A percentile compares a stretch with the other conserved stretches of the same genome.
These are phyloP conservation scores for Ustilago bromivora DNA, from an alignment of 1,284 basidiomycete species.

Conservation along the genomic window DNA sequence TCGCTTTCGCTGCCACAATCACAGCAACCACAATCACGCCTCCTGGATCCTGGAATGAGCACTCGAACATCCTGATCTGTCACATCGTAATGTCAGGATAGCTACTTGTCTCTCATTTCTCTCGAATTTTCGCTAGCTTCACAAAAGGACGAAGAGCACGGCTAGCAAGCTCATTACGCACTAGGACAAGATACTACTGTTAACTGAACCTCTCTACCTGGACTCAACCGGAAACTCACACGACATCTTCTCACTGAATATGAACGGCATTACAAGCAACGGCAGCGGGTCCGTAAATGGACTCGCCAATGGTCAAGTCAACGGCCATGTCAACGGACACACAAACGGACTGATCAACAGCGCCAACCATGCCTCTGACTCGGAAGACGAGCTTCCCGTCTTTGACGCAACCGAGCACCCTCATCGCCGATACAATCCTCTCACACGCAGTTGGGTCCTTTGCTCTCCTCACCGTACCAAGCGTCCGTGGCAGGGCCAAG, in stretches of 20 bases:
- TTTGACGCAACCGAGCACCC: constrained; percentile 66
- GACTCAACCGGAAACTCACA: neutral
- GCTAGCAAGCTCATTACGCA: too few species aligned
- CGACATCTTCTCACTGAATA: constrained; percentile 11
- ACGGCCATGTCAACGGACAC: constrained; percentile 16
- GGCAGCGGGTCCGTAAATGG: constrained; percentile 5
- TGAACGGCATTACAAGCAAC: constrained; percentile 19
- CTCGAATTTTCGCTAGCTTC: too few species aligned
- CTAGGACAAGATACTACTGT: too few species aligned
- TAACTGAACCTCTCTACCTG: neutral
- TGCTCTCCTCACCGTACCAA: constrained; percentile 68
- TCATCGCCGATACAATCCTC: constrained; percentile 66
- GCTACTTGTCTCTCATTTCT: too few species aligned
- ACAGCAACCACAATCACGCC: neutral
- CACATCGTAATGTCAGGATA: neutral
- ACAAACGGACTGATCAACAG: constrained; percentile 14
- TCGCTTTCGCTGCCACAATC: neutral
- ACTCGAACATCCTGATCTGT: neutral
- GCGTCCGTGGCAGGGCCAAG: constrained; percentile 68
- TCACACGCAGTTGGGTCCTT: constrained; percentile 62
- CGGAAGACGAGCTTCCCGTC: constrained; percentile 21
- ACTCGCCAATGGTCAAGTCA: constrained; percentile 8
- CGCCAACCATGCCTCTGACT: constrained; percentile 2
- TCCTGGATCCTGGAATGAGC: neutral
- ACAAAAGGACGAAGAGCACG: too few species aligned